Conservation (phyloP, 1,284 basidiomycete genomes). For the Hymenochaete sp. region DNA sequence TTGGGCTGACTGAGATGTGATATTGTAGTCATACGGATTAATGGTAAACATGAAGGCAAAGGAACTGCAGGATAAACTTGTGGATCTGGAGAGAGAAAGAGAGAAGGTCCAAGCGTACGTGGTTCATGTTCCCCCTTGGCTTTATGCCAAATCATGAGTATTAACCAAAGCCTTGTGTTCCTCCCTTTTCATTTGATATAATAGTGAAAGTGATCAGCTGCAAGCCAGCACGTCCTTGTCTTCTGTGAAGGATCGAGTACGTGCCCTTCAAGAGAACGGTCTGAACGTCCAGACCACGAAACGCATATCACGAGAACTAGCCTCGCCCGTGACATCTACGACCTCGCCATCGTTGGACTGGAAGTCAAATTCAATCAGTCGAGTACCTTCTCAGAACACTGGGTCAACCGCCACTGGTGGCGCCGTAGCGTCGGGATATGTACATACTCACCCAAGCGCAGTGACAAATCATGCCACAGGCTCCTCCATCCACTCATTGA, state of each 20-base stretch:
- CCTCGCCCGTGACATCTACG: slow-evolving; percentile 24
- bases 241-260: slow-evolving; percentile 64
- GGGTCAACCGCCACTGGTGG: slow-evolving; percentile 6
- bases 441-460: slow-evolving; percentile 11
- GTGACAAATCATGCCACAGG: slow-evolving; percentile 26
- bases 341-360: slow-evolving; percentile 12
- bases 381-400: slow-evolving; percentile 17
- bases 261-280: slow-evolving; percentile 59
- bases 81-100: too few species aligned
- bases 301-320: slow-evolving; percentile 42
- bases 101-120: too few species aligned
- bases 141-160: not conserved
- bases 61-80: too few species aligned
- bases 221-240: slow-evolving; percentile 33
- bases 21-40: slow-evolving; percentile 38
- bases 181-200: slow-evolving; percentile 31
- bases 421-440: slow-evolving; percentile 1
- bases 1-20: not conserved
- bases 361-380: slow-evolving; percentile 1
- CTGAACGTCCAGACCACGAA: slow-evolving; percentile 44
- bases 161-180: not conserved
- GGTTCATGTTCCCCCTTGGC: not conserved
- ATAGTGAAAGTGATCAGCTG: slow-evolving; percentile 34
- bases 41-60: too few species aligned
- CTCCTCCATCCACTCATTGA: slow-evolving; percentile 44